Base-by-base conservation (phyloP, 192 early-diverging fungal species). In the Paraglomus brasilianum region DNA sequence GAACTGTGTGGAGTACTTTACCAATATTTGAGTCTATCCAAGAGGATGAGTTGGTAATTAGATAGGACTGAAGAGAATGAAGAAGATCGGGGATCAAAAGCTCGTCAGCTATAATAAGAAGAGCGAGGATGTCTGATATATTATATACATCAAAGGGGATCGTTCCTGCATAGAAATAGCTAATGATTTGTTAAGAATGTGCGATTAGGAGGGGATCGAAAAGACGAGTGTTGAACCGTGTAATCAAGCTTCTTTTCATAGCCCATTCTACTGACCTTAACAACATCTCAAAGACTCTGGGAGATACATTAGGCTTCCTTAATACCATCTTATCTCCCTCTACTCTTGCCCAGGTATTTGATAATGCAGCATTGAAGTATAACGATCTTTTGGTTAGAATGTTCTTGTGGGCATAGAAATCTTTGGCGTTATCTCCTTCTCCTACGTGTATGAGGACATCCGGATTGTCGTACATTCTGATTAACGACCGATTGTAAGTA, bases 361-460 rank as follows among this genome's bases (percentile, higher is more conserved):
- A 66, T 39, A 66, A 51, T 41, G 64, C 64, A 52, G 19, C 39
- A 15, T 36, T 24, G 52, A 66, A 66, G 9, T 47, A 66, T 11
- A 50, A 24, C 3, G 64, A 66, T 38, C 44, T 66, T 7, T 44
- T 39, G 11, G 30, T 22, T 47, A 66, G 42, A 19, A 52, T 10
- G 17, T 14, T 17, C 6, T 47, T 52, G 21, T 66, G 64, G 10
- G 46, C 64, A 1, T 22, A 47, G 22, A 66, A 52, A 39, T 13
- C 44, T 51, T 51, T 66, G 2, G 42, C 19, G 42, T 66, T 19
- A 41, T n/a, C 38, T 7, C 19, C 30, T 40, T 66, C 43, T 38
- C 64, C 64, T 8, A 36, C 64, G 8, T 66, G 64, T 21, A 66
- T 66, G 15, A 66, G n/a, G n/a, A 66, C 64, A 66, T 66, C 64